Evolutionary conservation across 768 basidiomycete species (phyloP), one percentile per base, ranked within the genome.

Genomic region (Serendipita vermifera): DNA sequence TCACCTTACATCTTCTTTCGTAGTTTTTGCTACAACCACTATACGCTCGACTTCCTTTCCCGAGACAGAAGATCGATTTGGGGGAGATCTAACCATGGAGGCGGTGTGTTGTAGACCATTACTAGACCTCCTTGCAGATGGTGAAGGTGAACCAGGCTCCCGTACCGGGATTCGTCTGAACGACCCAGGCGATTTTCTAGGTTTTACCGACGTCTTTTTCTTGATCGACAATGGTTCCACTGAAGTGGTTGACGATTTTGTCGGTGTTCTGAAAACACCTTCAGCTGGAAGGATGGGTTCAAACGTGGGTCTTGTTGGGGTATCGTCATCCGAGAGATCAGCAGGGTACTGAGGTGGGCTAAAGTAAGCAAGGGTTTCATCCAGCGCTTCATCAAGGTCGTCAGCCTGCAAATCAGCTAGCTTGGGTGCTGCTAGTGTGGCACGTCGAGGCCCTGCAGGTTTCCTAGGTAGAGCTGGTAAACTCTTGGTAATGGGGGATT

Each of bases 221-320:
- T 83, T 87, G 67, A 91, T 90, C 2, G 82, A 85, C 58, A 91
- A 71, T 5, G 87, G 87, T 63, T 87, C 86, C 20, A 89, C 75
- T 24, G 69, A 70, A 33, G 70, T 73, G 31, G 74, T 68, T 24
- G 70, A 57, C 54, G 63, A 68, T 57, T 70, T 79, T 81, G 31
- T 67, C 71, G 20, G 73, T 71, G 1, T 75, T 75, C 55, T 76
- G 74, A 60, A 86, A 80, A 17, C 83, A 83, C 35, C 85, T 79
- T 65, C 76, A 82, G 66, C 83, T 85, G 39, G 84, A 78, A 38
- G 84, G 84, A 48, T 87, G 74, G 5, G 75, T 76, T 20, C 80
- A 77, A 24, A 71, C 66, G 56, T 63, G 15, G 11, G 41, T 43
- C 24, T 43, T 22, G 41, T 43, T 11, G 41, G 41, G 11, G 41